Conservation (phyloP, 2,329 filamentous ascomycete species). For the Fusarium anguioides region DNA sequence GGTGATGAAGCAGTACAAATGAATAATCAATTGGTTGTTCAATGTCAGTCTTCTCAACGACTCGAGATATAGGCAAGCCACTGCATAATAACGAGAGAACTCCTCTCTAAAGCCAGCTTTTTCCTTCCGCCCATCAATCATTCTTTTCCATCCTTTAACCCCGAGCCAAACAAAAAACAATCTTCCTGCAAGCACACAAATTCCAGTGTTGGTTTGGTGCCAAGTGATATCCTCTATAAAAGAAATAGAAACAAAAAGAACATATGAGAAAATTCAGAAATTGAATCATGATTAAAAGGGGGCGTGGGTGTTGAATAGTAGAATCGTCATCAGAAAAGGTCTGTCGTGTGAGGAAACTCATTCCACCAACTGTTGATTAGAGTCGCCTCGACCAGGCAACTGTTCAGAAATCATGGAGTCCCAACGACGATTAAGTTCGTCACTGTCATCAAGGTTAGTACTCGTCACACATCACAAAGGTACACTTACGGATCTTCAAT, state of each 20-base stretch:
- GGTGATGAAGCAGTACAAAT: background rate
- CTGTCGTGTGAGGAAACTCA: constrained; percentile 27
- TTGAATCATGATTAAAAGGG: background rate
- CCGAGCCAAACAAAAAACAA: constrained; percentile 14
- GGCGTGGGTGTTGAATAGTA: background rate
- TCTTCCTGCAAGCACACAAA: constrained; percentile 21
- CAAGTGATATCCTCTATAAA: constrained; percentile 36
- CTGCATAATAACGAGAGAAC: constrained; percentile 14
- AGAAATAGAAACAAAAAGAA: background rate
- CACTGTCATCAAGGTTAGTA: constrained; percentile 45
- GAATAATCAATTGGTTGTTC: background rate
- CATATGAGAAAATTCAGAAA: background rate
- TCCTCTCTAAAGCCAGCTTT: constrained; percentile 9
- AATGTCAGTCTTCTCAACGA: background rate
- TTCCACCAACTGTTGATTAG: constrained; percentile 40
- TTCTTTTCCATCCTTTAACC: constrained; percentile 26
- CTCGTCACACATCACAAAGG: background rate
- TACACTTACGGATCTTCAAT: constrained; percentile 52
- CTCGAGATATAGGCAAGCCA: background rate
- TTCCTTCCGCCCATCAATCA: constrained; percentile 3
- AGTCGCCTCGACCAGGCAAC: constrained; percentile 46
- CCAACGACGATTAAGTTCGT: constrained; percentile 54
- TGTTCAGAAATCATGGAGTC: constrained; percentile 49
- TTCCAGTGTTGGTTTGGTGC: constrained; percentile 44
- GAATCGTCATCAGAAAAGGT: background rate